These are phyloP conservation scores for Solanum clarkiae DNA, from an alignment of 257 asterid species.

Conservation along the genomic window DNA sequence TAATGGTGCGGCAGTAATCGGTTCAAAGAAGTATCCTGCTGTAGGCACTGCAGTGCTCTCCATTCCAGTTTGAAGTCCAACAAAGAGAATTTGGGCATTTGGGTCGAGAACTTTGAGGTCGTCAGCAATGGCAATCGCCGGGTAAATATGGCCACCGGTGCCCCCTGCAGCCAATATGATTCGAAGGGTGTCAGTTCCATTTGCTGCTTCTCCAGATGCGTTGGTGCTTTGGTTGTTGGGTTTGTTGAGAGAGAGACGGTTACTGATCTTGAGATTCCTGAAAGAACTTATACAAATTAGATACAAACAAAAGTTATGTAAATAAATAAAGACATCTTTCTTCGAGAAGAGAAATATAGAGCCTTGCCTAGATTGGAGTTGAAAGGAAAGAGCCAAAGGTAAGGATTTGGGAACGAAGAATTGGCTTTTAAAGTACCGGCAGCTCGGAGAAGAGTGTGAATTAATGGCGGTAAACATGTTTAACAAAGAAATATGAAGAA, in stretches of 20 bases:
- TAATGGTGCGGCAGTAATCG: constrained; percentile 19
- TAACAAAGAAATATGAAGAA: neutral
- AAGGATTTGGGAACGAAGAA: neutral
- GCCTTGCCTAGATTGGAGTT: constrained; percentile 5
- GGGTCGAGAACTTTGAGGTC: constrained; percentile 34
- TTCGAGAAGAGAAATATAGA: neutral
- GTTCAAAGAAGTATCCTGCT: constrained; percentile 36
- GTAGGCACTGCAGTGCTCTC: constrained; percentile 32
- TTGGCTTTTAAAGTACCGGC: neutral
- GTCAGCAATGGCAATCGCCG: constrained; percentile 56
- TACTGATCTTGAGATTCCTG: constrained; percentile 18
- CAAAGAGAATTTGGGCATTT: constrained; percentile 27
- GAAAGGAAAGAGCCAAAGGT: neutral
- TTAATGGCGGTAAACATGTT: neutral
- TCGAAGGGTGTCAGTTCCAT: constrained; percentile 15
- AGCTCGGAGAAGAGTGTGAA: neutral
- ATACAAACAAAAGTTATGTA: neutral
- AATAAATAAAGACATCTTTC: no score
- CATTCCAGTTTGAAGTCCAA: constrained; percentile 36
- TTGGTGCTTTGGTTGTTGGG: neutral
- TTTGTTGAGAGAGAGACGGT: constrained; percentile 13
- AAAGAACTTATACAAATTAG: neutral
- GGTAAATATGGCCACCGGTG: constrained; percentile 48
- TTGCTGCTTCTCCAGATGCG: neutral
- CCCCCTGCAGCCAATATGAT: constrained; percentile 48